Conservation (phyloP, 1,284 basidiomycete species). For the Rhodotorula sp. region DNA sequence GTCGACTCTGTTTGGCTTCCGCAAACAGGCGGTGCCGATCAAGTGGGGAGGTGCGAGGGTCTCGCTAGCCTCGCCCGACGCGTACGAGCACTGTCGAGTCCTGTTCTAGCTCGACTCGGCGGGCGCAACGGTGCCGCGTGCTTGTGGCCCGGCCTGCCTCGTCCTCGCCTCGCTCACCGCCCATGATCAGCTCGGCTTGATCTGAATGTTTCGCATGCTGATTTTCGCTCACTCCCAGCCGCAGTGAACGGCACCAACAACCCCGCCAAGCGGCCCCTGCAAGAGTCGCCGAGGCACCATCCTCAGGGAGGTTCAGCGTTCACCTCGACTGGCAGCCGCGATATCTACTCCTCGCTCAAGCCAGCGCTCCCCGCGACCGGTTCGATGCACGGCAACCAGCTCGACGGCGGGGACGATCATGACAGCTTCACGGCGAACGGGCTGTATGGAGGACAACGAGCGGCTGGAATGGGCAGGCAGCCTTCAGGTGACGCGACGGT, state of each 20-base stretch:
- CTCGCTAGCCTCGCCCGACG: too few relatives aligned
- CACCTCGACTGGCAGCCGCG: constrained; percentile 1
- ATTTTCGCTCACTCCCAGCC: too few relatives aligned
- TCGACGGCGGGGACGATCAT: constrained; percentile 15
- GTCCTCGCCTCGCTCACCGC: too few relatives aligned
- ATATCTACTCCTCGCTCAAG: constrained; percentile 18
- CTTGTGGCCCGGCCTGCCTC: too few relatives aligned
- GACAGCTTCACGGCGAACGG: constrained; percentile 9
- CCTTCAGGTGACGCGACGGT: constrained; percentile 3
- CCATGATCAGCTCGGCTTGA: background rate
- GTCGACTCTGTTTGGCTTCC: too few relatives aligned
- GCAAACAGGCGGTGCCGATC: too few relatives aligned
- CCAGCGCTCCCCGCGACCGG: constrained; percentile 1
- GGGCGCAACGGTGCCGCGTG: too few relatives aligned
- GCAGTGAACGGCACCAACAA: constrained; percentile 10
- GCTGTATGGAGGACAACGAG: constrained; percentile 11
- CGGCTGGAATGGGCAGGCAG: constrained; percentile 24
- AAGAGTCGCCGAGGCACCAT: constrained; percentile 12
- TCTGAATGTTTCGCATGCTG: too few relatives aligned
- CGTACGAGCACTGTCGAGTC: too few relatives aligned
- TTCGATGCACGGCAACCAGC: background rate
- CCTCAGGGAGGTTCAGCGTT: background rate
- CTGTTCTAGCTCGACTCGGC: too few relatives aligned
- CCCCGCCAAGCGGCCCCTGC: constrained; percentile 19
- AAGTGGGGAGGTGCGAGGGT: too few relatives aligned